These are phyloP conservation scores for Oryza nivara DNA, from an alignment of 176 grass and related monocot genomes.

Conservation along the genomic window DNA sequence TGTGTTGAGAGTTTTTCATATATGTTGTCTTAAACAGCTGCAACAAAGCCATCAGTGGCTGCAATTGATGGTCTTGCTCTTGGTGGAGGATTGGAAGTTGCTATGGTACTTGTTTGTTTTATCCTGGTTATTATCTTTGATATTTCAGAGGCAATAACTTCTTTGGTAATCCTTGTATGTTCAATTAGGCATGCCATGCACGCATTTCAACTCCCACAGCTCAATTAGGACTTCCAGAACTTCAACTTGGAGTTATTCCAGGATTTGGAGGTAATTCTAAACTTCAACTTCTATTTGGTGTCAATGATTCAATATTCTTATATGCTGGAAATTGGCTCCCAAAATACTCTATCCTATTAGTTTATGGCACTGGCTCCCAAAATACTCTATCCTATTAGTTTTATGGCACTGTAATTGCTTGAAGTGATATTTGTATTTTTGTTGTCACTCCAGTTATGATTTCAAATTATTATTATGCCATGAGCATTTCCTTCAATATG, in stretches of 20 bases:
- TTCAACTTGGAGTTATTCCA: conserved; percentile 85
- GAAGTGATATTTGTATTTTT: background rate
- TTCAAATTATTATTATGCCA: background rate
- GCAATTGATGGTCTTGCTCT: conserved; percentile 93
- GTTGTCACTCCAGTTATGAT: background rate
- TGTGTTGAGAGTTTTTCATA: conserved; percentile 12
- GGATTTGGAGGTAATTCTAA: conserved; percentile 84
- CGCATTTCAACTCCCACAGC: conserved; percentile 81
- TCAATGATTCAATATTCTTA: background rate
- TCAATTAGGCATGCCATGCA: conserved; percentile 89
- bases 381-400: background rate
- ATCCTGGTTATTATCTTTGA: background rate
- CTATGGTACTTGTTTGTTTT: conserved; percentile 70
- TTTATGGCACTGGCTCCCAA: background rate
- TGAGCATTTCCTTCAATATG: conserved; percentile 12
- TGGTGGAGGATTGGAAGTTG: conserved; percentile 92
- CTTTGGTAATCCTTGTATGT: background rate
- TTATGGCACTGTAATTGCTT: background rate
- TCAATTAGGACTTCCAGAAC: conserved; percentile 86
- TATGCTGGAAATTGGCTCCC: background rate
- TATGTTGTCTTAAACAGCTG: conserved; percentile 51
- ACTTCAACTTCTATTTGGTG: background rate
- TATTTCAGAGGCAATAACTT: background rate
- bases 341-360: background rate
- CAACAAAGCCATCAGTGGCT: conserved; percentile 87